These are phyloP conservation scores for Cadophora gregata DNA, from an alignment of 2,329 filamentous ascomycete genomes.

Conservation along the genomic window DNA sequence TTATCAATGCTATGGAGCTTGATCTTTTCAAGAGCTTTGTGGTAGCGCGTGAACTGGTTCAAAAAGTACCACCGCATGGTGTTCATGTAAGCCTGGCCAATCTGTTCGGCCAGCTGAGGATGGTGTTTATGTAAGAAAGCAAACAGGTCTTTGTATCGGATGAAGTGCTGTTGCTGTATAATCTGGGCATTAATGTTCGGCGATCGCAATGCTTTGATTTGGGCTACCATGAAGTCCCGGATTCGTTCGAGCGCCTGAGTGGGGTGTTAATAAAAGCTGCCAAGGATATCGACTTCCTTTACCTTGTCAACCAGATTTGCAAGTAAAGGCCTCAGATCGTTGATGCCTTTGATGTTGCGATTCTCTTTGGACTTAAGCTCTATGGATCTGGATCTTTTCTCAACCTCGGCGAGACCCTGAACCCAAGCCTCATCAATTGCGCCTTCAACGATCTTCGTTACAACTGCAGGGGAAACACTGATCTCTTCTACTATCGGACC, in stretches of 20 bases:
- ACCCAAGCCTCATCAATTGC: conserved; percentile 90
- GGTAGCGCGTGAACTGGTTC: conserved; percentile 89
- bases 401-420: conserved; percentile 81
- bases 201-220: conserved; percentile 92
- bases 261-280: conserved; percentile 30
- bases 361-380: conserved; percentile 69
- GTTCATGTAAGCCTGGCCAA: conserved; percentile 92
- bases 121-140: conserved; percentile 85
- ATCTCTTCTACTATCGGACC: conserved; percentile 91
- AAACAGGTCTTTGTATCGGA: conserved; percentile 88
- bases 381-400: conserved; percentile 75
- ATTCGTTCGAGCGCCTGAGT: conserved; percentile 85
- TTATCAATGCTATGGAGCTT: conserved; percentile 84
- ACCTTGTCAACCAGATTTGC: conserved; percentile 85
- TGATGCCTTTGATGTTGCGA: conserved; percentile 73
- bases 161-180: conserved; percentile 90
- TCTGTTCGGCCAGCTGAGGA: conserved; percentile 83
- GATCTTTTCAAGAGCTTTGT: conserved; percentile 81
- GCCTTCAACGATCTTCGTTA: conserved; percentile 86
- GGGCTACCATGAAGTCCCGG: conserved; percentile 89
- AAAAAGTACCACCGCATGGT: conserved; percentile 99
- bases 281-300: conserved; percentile 29
- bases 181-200: conserved; percentile 97
- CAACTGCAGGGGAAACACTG: conserved; percentile 81
- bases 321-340: conserved; percentile 84